Base-by-base conservation (phyloP, 2,329 filamentous ascomycete species). In the Sphaerulina vaccinii region DNA sequence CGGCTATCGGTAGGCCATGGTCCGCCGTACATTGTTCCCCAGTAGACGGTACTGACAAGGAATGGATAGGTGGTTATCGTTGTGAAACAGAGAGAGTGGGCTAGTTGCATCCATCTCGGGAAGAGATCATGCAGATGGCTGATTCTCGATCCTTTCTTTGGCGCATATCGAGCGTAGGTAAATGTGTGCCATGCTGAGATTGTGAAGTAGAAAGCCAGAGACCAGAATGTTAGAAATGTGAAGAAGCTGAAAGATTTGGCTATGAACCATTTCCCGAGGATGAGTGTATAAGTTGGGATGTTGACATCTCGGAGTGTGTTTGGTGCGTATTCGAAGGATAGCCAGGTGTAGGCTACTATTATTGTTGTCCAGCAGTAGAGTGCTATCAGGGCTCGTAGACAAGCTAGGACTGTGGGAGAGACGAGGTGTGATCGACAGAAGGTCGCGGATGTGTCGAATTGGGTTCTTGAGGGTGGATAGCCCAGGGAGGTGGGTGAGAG, bases 241-340 rank as follows among this genome's bases (percentile, higher is more conserved):
- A 57, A 52, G 44, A 52, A 55, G 51, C 55, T 57, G 48, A 57
- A 55, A 5, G 48, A 52, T 21, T 54, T 52, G 18, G 46, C 51
- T 21, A 54, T 51, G 37, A 48, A 54, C 7, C 40, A 33, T 21
- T 42, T 19, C 8, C 42, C 55, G 29, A 45, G 48, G 10, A 52
- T 35, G 13, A 52, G 39, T 5, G 44, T 49, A 9, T 54, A 54
- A 0, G 51, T 45, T 3, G 52, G 51, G 18, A 54, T 51, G 23
- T 52, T 35, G 16, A 57, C 41, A 19, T 57, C 43, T 5, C 22
- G 40, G 15, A 57, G 36, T 3, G 40, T 36, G 11, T 49, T 45
- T 13, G 36, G 35, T 10, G 48, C 51, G 6, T 32, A 35, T 13
- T 57, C 32, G 39, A 42, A 29, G 11, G 51, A 44, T 3, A 54